A percentile compares a stretch with the other conserved stretches of the same genome.
Evolutionary conservation across 2,329 filamentous ascomycete genomes (phyloP).

Genomic region (Cladophialophora carrionii): DNA sequence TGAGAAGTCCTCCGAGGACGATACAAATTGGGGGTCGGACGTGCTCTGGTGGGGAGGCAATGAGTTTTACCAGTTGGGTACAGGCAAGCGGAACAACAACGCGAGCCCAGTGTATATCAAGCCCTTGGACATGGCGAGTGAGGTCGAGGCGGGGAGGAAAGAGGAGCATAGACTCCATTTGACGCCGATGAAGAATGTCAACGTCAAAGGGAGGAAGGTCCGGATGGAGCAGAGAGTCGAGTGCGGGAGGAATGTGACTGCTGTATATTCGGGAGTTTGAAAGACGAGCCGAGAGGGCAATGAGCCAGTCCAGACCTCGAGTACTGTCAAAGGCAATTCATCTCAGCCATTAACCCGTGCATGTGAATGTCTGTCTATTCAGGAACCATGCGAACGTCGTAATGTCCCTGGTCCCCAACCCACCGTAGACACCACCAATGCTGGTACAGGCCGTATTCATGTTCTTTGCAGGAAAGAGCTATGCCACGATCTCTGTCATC

Average conservation of each 20-base stretch:
- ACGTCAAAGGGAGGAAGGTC: constrained; percentile 69
- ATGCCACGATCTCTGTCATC: background rate
- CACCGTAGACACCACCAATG: background rate
- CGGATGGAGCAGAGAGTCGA: constrained; percentile 84
- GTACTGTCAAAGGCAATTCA: background rate
- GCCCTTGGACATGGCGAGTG: constrained; percentile 69
- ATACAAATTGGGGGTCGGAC: constrained; percentile 86
- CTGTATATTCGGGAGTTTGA: constrained; percentile 72
- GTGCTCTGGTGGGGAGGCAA: constrained; percentile 94
- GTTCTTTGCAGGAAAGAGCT: background rate
- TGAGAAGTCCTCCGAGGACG: constrained; percentile 60
- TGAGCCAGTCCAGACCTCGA: background rate
- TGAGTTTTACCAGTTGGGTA: constrained; percentile 90
- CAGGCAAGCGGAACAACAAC: constrained; percentile 81
- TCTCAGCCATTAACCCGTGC: background rate
- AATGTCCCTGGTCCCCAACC: background rate
- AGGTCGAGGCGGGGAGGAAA: constrained; percentile 63
- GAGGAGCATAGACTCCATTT: constrained; percentile 79
- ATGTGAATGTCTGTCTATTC: constrained; percentile 1
- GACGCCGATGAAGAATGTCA: constrained; percentile 73
- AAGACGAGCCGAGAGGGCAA: background rate
- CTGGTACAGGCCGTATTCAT: background rate
- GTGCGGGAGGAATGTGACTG: constrained; percentile 80
- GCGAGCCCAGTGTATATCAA: constrained; percentile 76
- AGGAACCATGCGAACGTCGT: background rate